Conservation (phyloP, 2,329 filamentous ascomycete genomes). For the Aspergillus phoenicis region DNA sequence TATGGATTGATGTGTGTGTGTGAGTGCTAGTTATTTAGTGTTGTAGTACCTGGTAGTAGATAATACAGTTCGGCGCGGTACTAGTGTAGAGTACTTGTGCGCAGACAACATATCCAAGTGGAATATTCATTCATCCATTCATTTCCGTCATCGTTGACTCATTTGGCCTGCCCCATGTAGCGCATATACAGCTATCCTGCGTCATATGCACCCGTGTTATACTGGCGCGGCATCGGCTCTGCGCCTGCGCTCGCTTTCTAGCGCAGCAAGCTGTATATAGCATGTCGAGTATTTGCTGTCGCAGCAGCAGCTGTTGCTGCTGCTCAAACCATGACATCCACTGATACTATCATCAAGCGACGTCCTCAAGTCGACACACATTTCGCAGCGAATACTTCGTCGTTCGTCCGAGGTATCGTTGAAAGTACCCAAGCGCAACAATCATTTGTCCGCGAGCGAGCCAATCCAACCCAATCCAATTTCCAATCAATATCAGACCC, state of each 20-base stretch:
- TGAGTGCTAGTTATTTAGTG: not conserved
- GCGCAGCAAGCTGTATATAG: not conserved
- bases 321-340: too few species aligned
- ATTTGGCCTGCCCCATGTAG: not conserved
- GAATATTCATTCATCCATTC: too few species aligned
- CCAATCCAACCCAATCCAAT: not conserved
- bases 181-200: not conserved
- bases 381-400: not conserved
- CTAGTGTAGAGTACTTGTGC: slow-evolving; percentile 13
- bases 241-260: not conserved
- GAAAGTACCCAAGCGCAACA: not conserved
- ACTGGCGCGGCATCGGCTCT: not conserved
- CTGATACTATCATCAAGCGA: not conserved
- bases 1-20: not conserved
- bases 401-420: too few species aligned
- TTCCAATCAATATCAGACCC: too few species aligned
- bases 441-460: not conserved
- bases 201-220: not conserved
- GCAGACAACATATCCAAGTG: slow-evolving; percentile 14
- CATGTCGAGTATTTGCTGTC: not conserved
- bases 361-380: not conserved
- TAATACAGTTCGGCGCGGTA: slow-evolving; percentile 16
- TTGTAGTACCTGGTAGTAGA: not conserved
- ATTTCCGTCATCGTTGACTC: not conserved
- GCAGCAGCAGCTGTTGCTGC: not conserved